A percentile compares a stretch with the other conserved stretches of the same genome.
Conservation (phyloP, 768 basidiomycete species). For the Kwoniella bestiolae region DNA sequence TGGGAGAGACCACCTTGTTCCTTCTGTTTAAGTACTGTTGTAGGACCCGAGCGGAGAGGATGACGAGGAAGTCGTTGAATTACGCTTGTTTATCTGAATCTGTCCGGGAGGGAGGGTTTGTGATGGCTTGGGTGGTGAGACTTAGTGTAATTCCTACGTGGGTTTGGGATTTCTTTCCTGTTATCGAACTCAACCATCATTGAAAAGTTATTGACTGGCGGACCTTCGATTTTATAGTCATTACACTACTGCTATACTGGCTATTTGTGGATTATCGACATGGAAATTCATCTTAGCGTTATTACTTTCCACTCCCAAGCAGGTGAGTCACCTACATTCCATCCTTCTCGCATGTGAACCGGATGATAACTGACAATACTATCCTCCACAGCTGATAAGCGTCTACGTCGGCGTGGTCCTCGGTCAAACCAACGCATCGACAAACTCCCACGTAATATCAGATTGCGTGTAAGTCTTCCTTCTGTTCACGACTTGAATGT, state of each 20-base stretch:
- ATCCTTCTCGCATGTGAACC: not conserved
- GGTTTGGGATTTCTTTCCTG: conserved; percentile 26
- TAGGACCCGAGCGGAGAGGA: conserved; percentile 72
- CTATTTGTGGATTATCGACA: conserved; percentile 85
- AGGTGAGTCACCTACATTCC: conserved; percentile 60
- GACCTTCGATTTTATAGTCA: too few relatives aligned
- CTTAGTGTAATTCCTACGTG: conserved; percentile 47
- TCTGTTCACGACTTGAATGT: not conserved
- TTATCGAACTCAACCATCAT: too few relatives aligned
- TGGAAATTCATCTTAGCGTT: conserved; percentile 77
- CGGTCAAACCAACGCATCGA: conserved; percentile 53
- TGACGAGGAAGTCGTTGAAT: conserved; percentile 63
- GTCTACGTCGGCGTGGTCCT: conserved; percentile 48
- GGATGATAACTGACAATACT: not conserved
- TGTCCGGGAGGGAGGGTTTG: conserved; percentile 86
- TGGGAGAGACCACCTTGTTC: conserved; percentile 19
- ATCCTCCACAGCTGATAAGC: conserved; percentile 9
- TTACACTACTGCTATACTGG: conserved; percentile 67
- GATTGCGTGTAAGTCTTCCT: conserved; percentile 62
- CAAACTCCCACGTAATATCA: conserved; percentile 68
- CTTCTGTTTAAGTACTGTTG: conserved; percentile 80
- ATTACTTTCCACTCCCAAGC: conserved; percentile 82
- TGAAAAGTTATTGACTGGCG: too few relatives aligned
- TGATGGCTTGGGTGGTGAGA: conserved; percentile 54
- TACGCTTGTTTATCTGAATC: conserved; percentile 65